phyloP scores from a whole-genome alignment of 2,329 filamentous ascomycete genomes.

The Clonostachys rhizophaga region DNA sequence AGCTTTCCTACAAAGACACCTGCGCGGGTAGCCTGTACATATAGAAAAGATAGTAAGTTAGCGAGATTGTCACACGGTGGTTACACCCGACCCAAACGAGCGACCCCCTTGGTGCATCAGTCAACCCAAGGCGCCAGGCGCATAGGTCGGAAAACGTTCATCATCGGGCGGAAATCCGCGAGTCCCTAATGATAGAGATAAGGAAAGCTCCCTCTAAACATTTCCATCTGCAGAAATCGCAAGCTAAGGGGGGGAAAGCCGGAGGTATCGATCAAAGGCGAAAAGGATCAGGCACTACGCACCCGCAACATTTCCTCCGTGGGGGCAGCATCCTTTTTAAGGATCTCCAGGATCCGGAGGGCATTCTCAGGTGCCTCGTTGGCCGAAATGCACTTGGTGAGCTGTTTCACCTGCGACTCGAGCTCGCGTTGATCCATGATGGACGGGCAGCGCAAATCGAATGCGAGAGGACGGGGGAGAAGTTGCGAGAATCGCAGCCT shows the following conservation, averaged over 20 bases:
- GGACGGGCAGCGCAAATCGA: conserved; percentile 3
- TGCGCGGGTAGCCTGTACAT: conserved; percentile 69
- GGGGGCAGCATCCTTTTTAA: conserved; percentile 76
- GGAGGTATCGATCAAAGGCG: too few species aligned
- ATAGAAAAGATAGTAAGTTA: conserved; percentile 1
- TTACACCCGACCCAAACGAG: background rate
- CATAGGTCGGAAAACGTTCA: too few species aligned
- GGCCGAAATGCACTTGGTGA: conserved; percentile 72
- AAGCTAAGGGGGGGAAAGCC: too few species aligned
- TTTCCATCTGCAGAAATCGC: too few species aligned
- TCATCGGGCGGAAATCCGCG: too few species aligned
- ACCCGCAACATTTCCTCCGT: conserved; percentile 87
- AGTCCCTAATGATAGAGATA: too few species aligned
- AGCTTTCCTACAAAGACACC: conserved; percentile 85
- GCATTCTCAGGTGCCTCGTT: conserved; percentile 72
- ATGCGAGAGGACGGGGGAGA: background rate
- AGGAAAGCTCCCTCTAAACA: too few species aligned
- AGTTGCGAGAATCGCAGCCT: conserved; percentile 5
- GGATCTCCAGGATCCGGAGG: conserved; percentile 67
- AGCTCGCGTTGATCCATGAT: conserved; percentile 80
- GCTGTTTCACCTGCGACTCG: conserved; percentile 68
- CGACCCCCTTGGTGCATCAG: background rate
- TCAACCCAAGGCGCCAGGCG: too few species aligned
- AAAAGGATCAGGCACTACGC: conserved; percentile 21
- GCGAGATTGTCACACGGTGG: background rate